Evolutionary conservation across 495 filamentous ascomycete genomes (phyloP), one percentile per base, ranked within the genome.

Genomic region (Aspergillus campestris): DNA sequence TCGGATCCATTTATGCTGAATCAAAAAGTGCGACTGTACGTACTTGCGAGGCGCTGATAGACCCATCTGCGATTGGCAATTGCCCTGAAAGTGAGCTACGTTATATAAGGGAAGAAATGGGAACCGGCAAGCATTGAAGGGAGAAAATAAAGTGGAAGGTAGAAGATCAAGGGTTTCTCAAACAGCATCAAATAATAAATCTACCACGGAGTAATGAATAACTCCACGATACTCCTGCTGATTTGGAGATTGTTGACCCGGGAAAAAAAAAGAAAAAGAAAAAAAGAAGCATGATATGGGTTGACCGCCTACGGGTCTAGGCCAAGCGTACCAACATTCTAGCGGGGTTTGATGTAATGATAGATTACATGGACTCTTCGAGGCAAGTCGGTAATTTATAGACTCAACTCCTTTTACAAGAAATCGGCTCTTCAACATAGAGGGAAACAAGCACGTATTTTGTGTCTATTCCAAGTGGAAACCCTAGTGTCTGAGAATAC

Each of bases 31-130:
- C 27, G 14, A 14, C 4, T 15, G 8, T 11, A 46, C 62, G 44
- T 75, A 90, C 86, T 84, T 87, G 53, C 76, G 76, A 42, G 82
- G 80, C 32, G 63, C 84, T 53, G 85, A 76, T 52, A 90, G 79
- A 62, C 86, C 86, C 86, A 90, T 90, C 52, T 47, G 34, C 24
- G 14, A 38, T 11, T 40, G 13, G 15, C 30, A 4, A 4, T 24
- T 24, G 18, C 18, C 18, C 18, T 24, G 18, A 24, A 24, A 24
- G 18, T 24, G 18, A 24, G 18, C 18, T 24, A 24, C 18, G 18
- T 24, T 24, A 24, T 24, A 24, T 24, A 31, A 39, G 50, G 43
- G 15, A 34, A 44, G n/a, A 44, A 44, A 10, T 4, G 4, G 18
- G 18, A 24, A 24, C 18, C 18, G 18, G 2, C 18, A 33, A n/a